Conservation (phyloP, 202 grass and related monocot genomes). For the Alloteropsis angusta region DNA sequence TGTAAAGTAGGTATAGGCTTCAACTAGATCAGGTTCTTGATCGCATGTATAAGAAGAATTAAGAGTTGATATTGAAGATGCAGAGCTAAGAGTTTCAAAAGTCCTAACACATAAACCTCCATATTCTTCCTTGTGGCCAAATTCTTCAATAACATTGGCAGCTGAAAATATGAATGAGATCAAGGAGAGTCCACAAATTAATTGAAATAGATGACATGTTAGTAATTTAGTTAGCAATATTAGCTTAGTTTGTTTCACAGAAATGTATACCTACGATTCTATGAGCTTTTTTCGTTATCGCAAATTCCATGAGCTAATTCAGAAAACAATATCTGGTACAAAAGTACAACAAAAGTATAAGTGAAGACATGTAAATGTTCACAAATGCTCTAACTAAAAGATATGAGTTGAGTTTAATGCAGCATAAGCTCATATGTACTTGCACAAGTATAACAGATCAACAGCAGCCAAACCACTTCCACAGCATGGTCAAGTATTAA, state of each 20-base stretch:
- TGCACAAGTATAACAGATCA: background rate
- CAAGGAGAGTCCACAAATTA: constrained; percentile 16
- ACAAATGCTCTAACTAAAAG: background rate
- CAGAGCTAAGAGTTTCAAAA: constrained; percentile 76
- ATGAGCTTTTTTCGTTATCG: background rate
- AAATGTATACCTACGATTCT: background rate
- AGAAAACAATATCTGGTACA: background rate
- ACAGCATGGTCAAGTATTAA: background rate
- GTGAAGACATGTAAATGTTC: background rate
- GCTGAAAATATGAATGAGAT: constrained; percentile 46
- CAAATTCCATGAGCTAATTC: constrained; percentile 2
- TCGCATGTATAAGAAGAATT: constrained; percentile 91
- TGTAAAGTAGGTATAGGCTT: constrained; percentile 79
- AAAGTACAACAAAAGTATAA: background rate
- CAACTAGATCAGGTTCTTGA: constrained; percentile 91
- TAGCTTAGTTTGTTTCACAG: background rate
- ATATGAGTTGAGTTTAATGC: background rate
- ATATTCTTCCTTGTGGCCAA: constrained; percentile 85
- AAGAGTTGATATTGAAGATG: constrained; percentile 62
- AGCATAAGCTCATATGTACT: background rate
- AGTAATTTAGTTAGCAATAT: constrained; percentile 9
- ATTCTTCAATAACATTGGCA: constrained; percentile 73
- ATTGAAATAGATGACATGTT: constrained; percentile 6
- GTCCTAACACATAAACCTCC: constrained; percentile 59
- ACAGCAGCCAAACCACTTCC: background rate